phyloP scores from a whole-genome alignment of 2,329 filamentous ascomycete species.

The Xylariaceae sp. region DNA sequence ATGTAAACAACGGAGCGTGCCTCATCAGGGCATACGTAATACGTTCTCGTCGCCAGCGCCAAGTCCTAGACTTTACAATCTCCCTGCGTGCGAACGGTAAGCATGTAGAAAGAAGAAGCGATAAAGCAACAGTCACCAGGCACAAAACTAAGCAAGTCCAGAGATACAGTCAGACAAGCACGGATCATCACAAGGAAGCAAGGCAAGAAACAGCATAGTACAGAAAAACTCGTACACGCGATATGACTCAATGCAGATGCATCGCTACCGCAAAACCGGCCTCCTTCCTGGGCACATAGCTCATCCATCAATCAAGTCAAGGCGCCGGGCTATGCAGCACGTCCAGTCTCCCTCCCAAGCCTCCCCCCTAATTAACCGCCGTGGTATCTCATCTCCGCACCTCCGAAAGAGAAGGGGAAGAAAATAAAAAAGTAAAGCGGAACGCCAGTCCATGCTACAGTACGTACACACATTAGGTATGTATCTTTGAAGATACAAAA shows the following conservation, averaged over 20 bases:
- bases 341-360: not conserved
- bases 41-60: too few relatives aligned
- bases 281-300: not conserved
- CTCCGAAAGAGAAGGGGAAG: not conserved
- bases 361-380: not conserved
- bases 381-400: not conserved
- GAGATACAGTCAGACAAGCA: not conserved
- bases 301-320: not conserved
- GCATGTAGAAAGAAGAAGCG: too few relatives aligned
- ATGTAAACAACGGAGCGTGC: too few relatives aligned
- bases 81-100: too few relatives aligned
- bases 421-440: not conserved
- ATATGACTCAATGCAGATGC: not conserved
- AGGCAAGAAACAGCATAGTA: not conserved
- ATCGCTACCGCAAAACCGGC: constrained; percentile 2
- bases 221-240: not conserved
- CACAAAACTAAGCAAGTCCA: too few relatives aligned
- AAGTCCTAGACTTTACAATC: too few relatives aligned
- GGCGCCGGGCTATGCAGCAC: not conserved
- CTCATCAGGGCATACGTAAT: too few relatives aligned
- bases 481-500: constrained; percentile 8
- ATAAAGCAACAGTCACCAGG: too few relatives aligned
- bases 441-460: constrained; percentile 17
- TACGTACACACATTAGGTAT: constrained; percentile 5
- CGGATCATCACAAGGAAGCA: not conserved